A percentile compares a stretch with the other conserved stretches of the same genome.
Conservation (phyloP, 2,329 filamentous ascomycete species). For the Aspergillus sclerotialis region DNA sequence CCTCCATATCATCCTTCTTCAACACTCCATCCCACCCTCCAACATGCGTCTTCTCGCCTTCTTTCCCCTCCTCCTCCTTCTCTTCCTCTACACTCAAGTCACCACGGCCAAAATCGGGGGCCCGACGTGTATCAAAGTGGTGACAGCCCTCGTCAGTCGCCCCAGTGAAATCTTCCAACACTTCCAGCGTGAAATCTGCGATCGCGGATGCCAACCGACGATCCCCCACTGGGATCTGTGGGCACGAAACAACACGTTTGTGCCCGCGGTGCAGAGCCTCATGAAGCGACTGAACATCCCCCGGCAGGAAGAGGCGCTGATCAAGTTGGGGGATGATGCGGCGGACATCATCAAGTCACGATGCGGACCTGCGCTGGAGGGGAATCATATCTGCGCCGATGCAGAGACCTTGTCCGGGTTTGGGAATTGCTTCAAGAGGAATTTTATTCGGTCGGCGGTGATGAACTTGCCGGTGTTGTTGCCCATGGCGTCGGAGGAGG, state of each 20-base stretch:
- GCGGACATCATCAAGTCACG: conserved; percentile 26
- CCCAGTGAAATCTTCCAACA: conserved; percentile 24
- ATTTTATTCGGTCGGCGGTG: conserved; percentile 24
- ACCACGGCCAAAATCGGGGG: conserved; percentile 19
- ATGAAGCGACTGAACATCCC: conserved; percentile 23
- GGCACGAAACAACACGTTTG: conserved; percentile 30
- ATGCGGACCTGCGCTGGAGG: conserved; percentile 22
- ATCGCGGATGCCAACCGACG: conserved; percentile 25
- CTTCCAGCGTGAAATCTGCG: conserved; percentile 28
- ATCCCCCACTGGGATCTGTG: conserved; percentile 30
- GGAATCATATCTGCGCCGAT: conserved; percentile 27
- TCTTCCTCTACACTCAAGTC: conserved; percentile 10
- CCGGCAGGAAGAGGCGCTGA: conserved; percentile 21
- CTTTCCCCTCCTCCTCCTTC: conserved; percentile 12
- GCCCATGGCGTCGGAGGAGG: conserved; percentile 23
- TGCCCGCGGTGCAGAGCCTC: conserved; percentile 27
- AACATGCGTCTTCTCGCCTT: conserved; percentile 16
- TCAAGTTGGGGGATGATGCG: conserved; percentile 28
- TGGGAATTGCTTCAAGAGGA: conserved; percentile 28
- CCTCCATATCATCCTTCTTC: conserved; percentile 1
- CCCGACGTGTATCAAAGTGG: conserved; percentile 76
- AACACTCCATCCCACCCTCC: background rate
- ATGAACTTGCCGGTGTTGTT: conserved; percentile 21
- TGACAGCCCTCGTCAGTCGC: conserved; percentile 55
- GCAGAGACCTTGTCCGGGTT: conserved; percentile 23